Percentiles rank a stretch among this genome's conserved stretches.
Evolutionary conservation across 176 grass and related monocot species (phyloP).

Genomic region (Rhynchospora pubera): DNA sequence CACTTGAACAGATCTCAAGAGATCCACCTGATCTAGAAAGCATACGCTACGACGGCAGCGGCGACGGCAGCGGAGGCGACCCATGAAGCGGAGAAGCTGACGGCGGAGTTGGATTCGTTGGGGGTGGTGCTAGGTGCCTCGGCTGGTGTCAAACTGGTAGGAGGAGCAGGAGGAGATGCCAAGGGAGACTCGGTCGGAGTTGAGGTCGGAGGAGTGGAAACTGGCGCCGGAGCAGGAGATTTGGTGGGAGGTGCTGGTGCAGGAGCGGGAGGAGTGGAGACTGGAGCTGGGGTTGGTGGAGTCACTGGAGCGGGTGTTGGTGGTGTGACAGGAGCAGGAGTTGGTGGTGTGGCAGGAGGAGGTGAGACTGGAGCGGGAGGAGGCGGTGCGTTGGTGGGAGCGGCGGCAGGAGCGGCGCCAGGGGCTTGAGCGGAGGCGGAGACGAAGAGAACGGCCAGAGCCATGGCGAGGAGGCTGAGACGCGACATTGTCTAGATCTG

Average conservation of each 20-base stretch:
- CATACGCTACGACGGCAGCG: background rate
- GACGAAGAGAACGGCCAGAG: slow-evolving; percentile 19
- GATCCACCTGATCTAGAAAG: slow-evolving; percentile 14
- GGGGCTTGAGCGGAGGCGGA: slow-evolving; percentile 23
- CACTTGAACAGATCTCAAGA: slow-evolving; percentile 2
- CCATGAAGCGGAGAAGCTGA: background rate
- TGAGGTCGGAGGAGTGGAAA: background rate
- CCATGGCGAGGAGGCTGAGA: slow-evolving; percentile 2
- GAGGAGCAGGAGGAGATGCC: background rate
- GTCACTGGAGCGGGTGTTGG: background rate
- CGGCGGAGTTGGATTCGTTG: background rate
- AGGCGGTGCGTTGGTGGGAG: background rate
- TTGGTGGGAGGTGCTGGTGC: background rate
- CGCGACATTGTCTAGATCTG: slow-evolving; percentile 14
- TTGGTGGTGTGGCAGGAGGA: slow-evolving; percentile 7
- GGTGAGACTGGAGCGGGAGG: slow-evolving; percentile 15
- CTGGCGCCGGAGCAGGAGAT: background rate
- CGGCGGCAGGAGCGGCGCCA: background rate
- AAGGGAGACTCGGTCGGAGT: background rate
- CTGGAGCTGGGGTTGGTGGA: background rate
- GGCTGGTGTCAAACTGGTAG: background rate
- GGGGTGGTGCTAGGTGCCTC: background rate
- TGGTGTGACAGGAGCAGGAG: background rate
- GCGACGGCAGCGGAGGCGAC: background rate
- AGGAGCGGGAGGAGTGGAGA: background rate